Evolutionary conservation across 2,329 filamentous ascomycete genomes (phyloP), one percentile per base, ranked within the genome.

Genomic region (Elsinoe ampelina): DNA sequence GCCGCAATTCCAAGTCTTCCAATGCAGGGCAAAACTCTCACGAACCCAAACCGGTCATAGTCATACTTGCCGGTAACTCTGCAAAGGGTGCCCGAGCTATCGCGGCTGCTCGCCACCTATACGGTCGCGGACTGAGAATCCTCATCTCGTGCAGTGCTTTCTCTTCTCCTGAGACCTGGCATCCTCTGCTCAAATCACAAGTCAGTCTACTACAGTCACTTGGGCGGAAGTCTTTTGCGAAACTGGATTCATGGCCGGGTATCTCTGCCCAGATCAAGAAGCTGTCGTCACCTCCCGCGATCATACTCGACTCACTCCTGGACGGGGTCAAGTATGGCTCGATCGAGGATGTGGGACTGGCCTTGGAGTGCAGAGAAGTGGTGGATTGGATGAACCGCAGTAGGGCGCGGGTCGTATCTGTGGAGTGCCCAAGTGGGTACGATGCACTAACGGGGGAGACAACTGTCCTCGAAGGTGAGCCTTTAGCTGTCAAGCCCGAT

Each of bases 51-150:
- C 78, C 80, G 0, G 79, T 82, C 5, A 76, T 85, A 51, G 83
- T 95, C 19, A 82, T 97, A 5, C 77, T 97, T n/a, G 91, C 89
- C 0, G 92, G 93, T n/a, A 97, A 96, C 70, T 92, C 95, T 70
- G 89, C 89, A 62, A 90, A 86, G 0, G 91, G 92, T 38, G 85
- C 88, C 36, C 81, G 92, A 58, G 89, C 90, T 2, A 79, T 97
- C 55, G 87, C 89, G 12, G 90, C 90, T 3, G 90, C 86, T 26
- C 83, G 93, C 3, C 91, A 97, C 68, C 79, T 97, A 7, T 83
- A 88, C 54, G 92, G 91, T 66, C 87, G 91, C 61, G 87, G 87
- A 17, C 76, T 89, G 56, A 85, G 89, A 57, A 84, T 95, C 36
- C 81, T 95, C 45, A 78, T 95, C 5, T 93, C 89, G 59, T 79